These are phyloP conservation scores for Alternaria viburni DNA, from an alignment of 2,329 filamentous ascomycete genomes.

Conservation along the genomic window DNA sequence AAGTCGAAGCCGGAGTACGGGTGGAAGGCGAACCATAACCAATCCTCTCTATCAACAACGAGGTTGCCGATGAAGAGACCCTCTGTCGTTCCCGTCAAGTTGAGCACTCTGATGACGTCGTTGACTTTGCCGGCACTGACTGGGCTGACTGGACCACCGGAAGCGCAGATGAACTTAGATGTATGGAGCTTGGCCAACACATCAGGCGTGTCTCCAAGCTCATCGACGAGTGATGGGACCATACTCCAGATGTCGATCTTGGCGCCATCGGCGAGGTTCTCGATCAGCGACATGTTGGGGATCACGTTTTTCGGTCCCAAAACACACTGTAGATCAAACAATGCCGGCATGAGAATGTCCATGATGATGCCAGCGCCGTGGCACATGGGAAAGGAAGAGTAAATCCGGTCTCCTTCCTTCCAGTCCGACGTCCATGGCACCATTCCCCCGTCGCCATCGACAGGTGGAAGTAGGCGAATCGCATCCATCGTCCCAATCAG, in stretches of 20 bases:
- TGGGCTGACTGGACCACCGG: slow-evolving; percentile 38
- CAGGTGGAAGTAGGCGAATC: slow-evolving; percentile 42
- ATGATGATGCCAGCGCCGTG: slow-evolving; percentile 51
- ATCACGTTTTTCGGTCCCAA: slow-evolving; percentile 46
- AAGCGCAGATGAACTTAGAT: slow-evolving; percentile 41
- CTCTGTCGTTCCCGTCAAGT: slow-evolving; percentile 32
- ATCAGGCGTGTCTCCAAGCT: slow-evolving; percentile 27
- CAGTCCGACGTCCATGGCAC: slow-evolving; percentile 28
- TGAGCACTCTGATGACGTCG: slow-evolving; percentile 22
- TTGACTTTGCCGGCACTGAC: slow-evolving; percentile 25
- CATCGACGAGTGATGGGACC: slow-evolving; percentile 33
- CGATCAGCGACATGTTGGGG: slow-evolving; percentile 47
- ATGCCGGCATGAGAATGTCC: slow-evolving; percentile 49
- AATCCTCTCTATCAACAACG: slow-evolving; percentile 19
- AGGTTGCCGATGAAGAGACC: slow-evolving; percentile 29
- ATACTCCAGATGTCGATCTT: slow-evolving; percentile 40
- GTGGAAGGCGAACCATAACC: slow-evolving; percentile 34
- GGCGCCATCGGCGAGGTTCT: slow-evolving; percentile 40
- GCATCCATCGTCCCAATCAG: slow-evolving; percentile 48
- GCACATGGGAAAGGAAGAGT: slow-evolving; percentile 48
- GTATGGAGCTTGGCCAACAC: slow-evolving; percentile 26
- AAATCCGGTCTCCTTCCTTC: slow-evolving; percentile 29
- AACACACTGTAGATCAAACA: slow-evolving; percentile 47
- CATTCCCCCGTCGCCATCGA: slow-evolving; percentile 33
- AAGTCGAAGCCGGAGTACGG: slow-evolving; percentile 30